Base-by-base conservation (phyloP, 352 stramenopile genomes). In the Ophiocytium majus region DNA sequence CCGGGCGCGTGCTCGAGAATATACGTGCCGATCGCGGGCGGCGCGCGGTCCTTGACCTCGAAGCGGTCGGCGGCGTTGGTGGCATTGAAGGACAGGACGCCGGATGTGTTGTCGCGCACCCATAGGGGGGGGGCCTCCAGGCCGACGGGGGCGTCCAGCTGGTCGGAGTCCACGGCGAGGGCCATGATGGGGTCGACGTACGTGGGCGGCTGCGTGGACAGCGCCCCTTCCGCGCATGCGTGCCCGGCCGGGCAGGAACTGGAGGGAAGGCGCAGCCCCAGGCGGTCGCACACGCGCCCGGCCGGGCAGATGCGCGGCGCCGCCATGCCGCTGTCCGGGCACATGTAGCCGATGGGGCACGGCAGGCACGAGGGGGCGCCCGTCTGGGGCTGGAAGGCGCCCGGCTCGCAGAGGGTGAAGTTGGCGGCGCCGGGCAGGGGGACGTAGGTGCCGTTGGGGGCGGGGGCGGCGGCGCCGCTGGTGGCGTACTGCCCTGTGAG, bases 261-360 rank as follows among this genome's bases (percentile, higher is more conserved):
- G 0, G 91, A 89, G 0, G 96, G 94, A 1, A 90, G 88, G 0
- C 90, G 85, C 0, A 98, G 90, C 0, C 94, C 94, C 36, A 97
- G 91, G 10, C 91, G 90, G 84, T 98, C 93, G 86, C 97, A 99
- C 36, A 99, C 95, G 86, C 93, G 94, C 0, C 96, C 66, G 32
- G 93, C 89, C 1, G 92, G 93, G 82, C 96, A 99, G n/a, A 97
- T 49, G 0, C 97, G 28, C 0, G 96, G 96, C 78, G 94, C 94
- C 19, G 90, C 76, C 85, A 98, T 91, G 10, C 96, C 96, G 85
- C 93, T 92, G 82, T 97, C 92, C 0, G 97, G 95, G 78, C 97
- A 99, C 50, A 94, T 95, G 86, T 94, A 99, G 0, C 97, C 96
- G 33, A 99, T 90, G 0, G 97, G 95, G 80, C 97, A 99, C 0